Evolutionary conservation across 2,329 filamentous ascomycete species (phyloP), one percentile per base, ranked within the genome.

Genomic region (Chrysoporthe puriensis): DNA sequence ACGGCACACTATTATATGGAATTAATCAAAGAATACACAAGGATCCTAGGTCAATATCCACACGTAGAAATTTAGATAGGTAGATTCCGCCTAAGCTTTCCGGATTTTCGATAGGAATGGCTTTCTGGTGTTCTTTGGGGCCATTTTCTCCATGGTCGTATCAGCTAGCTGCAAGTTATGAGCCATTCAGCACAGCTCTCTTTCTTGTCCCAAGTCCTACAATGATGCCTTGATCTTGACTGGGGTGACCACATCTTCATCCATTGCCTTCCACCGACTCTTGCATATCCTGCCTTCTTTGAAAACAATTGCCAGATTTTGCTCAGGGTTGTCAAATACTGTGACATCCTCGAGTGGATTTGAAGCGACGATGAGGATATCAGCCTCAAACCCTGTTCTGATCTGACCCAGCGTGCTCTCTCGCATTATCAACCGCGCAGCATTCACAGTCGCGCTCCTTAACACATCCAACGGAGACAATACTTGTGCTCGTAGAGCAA

Each of bases 291-390:
- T 77, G 0, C 85, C 84, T 42, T 84, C 84, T 69, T 86, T 86
- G 66, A 87, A 79, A 4, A 86, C 82, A 3, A 77, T 81, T 34
- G 83, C 66, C 8, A 86, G 69, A 69, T 82, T 75, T 69, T 78
- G 76, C 34, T 85, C 81, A 1, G 80, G 80, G 42, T 77, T 71
- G 70, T 83, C 83, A 14, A 87, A 74, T 9, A 87, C 75, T 2
- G 77, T 78, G 18, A 87, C 79, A 72, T 87, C 80, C 26, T 86
- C 81, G 66, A 88, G 74, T 1, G 85, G 85, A 71, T 86, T 86
- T 34, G 73, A 72, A 44, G 79, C 80, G 34, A 86, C 72, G 11
- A 87, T 75, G 36, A 87, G 70, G 26, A 88, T 64, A 73, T 87
- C 85, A 0, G 84, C 85, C 6, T 76, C 73, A 68, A 81, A 85